These are phyloP conservation scores for Rauvolfia tetraphylla DNA, from an alignment of 257 asterid genomes.

Conservation along the genomic window DNA sequence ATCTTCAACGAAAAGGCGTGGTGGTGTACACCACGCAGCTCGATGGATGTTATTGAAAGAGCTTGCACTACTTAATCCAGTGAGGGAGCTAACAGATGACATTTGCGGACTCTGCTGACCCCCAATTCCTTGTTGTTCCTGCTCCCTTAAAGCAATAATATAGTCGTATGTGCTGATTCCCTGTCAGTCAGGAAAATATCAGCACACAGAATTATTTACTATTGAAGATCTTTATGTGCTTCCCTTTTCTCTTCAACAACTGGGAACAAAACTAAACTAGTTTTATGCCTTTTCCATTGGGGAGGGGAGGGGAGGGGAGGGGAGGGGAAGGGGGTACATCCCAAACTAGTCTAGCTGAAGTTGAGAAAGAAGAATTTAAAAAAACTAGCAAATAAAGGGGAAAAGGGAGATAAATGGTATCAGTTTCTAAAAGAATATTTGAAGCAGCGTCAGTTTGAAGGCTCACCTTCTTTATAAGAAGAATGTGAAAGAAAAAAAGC, in stretches of 20 bases:
- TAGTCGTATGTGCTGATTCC: conserved; percentile 97
- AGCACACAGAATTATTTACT: neutral
- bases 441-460: neutral
- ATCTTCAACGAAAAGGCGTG: conserved; percentile 91
- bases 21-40: conserved; percentile 99
- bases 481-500: conserved; percentile 98
- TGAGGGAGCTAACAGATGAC: conserved; percentile 84
- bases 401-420: neutral
- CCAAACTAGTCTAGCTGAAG: neutral
- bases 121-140: conserved; percentile 72
- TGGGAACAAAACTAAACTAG: neutral
- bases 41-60: conserved; percentile 82
- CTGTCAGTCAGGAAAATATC: conserved; percentile 35
- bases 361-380: neutral
- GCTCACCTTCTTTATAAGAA: conserved; percentile 81
- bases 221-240: neutral
- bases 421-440: neutral
- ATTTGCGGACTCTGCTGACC: conserved; percentile 95
- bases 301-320: neutral
- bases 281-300: neutral
- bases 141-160: conserved; percentile 95
- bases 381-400: neutral
- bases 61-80: conserved; percentile 92
- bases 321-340: too few relatives aligned
- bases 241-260: neutral